These are phyloP conservation scores for Flaveria ramosissima DNA, from an alignment of 129 eudicot genomes.

Conservation along the genomic window DNA sequence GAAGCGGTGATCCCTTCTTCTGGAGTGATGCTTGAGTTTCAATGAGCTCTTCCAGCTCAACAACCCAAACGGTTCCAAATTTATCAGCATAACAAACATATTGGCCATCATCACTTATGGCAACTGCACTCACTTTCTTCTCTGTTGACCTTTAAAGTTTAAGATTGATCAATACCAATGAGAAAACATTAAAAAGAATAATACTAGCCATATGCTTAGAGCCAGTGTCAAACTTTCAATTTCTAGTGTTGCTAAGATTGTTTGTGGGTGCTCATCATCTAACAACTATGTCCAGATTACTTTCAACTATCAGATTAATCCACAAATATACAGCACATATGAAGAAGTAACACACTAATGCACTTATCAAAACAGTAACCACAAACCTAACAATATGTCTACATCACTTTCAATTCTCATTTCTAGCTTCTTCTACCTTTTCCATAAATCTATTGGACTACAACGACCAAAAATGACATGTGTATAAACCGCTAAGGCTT, in stretches of 20 bases:
- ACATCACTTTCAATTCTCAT: slow-evolving; percentile 4
- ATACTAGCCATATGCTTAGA: background rate
- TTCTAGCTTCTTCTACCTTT: slow-evolving; percentile 1
- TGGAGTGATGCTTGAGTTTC: slow-evolving; percentile 39
- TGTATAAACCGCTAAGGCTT: background rate
- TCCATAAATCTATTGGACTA: background rate
- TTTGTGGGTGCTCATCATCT: background rate
- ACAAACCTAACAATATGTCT: background rate
- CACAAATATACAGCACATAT: background rate
- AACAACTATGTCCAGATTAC: background rate
- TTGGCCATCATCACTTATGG: slow-evolving; percentile 66
- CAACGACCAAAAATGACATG: background rate
- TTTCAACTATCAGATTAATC: background rate
- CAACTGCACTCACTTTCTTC: slow-evolving; percentile 94
- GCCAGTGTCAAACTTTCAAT: background rate
- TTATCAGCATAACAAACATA: slow-evolving; percentile 90
- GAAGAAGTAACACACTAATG: background rate
- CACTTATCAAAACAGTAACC: background rate
- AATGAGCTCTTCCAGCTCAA: slow-evolving; percentile 47
- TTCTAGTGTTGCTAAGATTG: background rate
- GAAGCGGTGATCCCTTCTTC: slow-evolving; percentile 72
- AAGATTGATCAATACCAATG: slow-evolving; percentile 4
- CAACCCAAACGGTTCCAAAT: slow-evolving; percentile 88
- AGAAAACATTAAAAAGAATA: background rate
- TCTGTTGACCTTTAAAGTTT: slow-evolving; percentile 63